Base-by-base conservation (phyloP, 176 grass and related monocot genomes). In the Otatea glauca region DNA sequence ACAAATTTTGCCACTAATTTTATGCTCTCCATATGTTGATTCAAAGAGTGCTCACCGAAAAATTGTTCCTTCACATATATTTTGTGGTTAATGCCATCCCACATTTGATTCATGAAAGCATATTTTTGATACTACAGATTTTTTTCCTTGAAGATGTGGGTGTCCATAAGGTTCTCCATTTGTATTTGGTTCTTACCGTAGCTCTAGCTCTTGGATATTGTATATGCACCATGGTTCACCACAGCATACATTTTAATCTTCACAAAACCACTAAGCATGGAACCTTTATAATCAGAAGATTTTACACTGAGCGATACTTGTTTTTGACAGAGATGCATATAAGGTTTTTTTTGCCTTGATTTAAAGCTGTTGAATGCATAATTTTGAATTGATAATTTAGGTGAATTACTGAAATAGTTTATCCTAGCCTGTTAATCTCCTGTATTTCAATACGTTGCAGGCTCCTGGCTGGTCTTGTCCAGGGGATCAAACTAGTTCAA, bases 381-480 rank as follows among this genome's bases (percentile, higher is more conserved):
- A 56, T 71, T 23, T 70, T 16, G 17, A 66, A 41, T 82, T 58
- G 14, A 8, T 72, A 44, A 56, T 43, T 76, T 72, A 54, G 39
- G 44, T 56, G 47, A 84, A 29, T 67, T 18, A 45, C 1, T 65
- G 32, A 54, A 81, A 89, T 58, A 65, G 1, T 82, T 73, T 74
- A 44, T 43, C n/a, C 32, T 78, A 51, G 66, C 49, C 18, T 90
- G 11, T 32, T 83, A 72, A 68, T 47, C 6, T 61, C 88, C 8
- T 89, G 16, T 50, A 58, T 81, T 82, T 81, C 35, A 77, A 76
- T 68, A 70, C 75, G n/a, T 83, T 83, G 53, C 86, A 94, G 93
- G 81, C 89, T 88, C 96, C 96, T 86, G 91, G 86, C 67, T 96
- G 93, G 96, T 94, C 93, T 47, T 96, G 93, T 87, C 91, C 88